These are phyloP conservation scores for Carallia pectinifolia DNA, from an alignment of 345 rosid genomes.

Conservation along the genomic window DNA sequence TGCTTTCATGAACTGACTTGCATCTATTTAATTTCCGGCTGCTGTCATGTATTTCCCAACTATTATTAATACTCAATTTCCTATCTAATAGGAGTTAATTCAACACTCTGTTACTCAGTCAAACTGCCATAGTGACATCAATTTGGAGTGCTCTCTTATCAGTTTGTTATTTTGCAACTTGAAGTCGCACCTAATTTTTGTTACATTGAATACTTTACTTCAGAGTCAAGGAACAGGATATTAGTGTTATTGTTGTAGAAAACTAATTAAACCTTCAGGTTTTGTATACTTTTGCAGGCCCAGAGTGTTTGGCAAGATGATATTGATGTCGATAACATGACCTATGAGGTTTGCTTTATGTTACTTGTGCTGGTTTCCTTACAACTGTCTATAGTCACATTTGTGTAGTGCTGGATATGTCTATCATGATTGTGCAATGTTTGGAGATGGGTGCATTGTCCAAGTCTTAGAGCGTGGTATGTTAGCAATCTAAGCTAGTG, in stretches of 20 bases:
- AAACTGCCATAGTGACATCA: neutral
- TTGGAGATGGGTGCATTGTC: neutral
- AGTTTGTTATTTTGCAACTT: neutral
- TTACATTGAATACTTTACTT: neutral
- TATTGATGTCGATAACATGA: conserved; percentile 65
- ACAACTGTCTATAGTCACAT: neutral
- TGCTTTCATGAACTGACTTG: neutral
- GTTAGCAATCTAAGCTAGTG: neutral
- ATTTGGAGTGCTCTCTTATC: neutral
- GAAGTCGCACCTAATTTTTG: neutral
- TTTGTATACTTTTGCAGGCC: conserved; percentile 38
- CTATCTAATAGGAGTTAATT: neutral
- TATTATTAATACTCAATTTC: neutral
- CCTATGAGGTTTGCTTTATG: conserved; percentile 56
- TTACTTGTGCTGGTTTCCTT: conserved; percentile 13
- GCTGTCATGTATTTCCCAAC: neutral
- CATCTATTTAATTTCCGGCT: neutral
- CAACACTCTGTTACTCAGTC: neutral
- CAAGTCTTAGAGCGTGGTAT: neutral
- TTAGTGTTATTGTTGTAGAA: conserved; percentile 9
- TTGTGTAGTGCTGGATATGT: neutral
- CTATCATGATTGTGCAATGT: neutral
- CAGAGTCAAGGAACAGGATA: neutral
- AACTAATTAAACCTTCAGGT: conserved; percentile 6
- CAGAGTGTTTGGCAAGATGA: conserved; percentile 59